Conservation (phyloP, 2,329 filamentous ascomycete genomes). For the Beauveria scarabaeidicola region DNA sequence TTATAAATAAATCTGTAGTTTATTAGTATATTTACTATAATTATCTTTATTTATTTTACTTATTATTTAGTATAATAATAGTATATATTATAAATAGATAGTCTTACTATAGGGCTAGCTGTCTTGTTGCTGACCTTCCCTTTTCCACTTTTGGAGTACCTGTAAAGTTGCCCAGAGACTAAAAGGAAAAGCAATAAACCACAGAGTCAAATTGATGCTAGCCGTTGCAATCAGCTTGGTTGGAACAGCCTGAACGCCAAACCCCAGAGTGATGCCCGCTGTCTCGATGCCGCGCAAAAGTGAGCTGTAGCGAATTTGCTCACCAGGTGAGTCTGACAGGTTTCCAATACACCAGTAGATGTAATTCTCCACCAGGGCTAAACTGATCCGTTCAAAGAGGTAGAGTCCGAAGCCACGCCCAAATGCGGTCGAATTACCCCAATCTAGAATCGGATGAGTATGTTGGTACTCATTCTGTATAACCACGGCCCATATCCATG, state of each 20-base stretch:
- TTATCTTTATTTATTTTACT: no score
- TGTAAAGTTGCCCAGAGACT: conserved; percentile 35
- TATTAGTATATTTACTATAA: no score
- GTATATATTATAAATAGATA: no score
- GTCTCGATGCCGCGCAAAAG: conserved; percentile 34
- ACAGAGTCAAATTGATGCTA: conserved; percentile 32
- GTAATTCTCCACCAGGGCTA: conserved; percentile 34
- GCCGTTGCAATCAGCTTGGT: conserved; percentile 34
- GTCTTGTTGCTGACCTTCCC: conserved; percentile 10
- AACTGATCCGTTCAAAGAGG: conserved; percentile 30
- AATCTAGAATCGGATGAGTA: conserved; percentile 35
- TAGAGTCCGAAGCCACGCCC: conserved; percentile 32
- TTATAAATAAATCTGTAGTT: no score
- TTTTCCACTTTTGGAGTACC: conserved; percentile 31
- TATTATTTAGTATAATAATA: no score
- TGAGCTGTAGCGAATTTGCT: conserved; percentile 37
- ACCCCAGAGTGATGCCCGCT: conserved; percentile 31
- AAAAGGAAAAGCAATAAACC: conserved; percentile 33
- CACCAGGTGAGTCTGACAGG: conserved; percentile 33
- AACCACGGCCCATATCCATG: conserved; percentile 39
- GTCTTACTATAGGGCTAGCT: no score
- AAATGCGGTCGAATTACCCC: conserved; percentile 30
- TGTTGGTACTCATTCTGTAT: conserved; percentile 37
- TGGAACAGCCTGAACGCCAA: conserved; percentile 35
- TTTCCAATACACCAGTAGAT: conserved; percentile 40